Percentiles rank a stretch among this genome's conserved stretches.
Conservation (phyloP, 257 asterid genomes). For the Lycium ferocissimum region DNA sequence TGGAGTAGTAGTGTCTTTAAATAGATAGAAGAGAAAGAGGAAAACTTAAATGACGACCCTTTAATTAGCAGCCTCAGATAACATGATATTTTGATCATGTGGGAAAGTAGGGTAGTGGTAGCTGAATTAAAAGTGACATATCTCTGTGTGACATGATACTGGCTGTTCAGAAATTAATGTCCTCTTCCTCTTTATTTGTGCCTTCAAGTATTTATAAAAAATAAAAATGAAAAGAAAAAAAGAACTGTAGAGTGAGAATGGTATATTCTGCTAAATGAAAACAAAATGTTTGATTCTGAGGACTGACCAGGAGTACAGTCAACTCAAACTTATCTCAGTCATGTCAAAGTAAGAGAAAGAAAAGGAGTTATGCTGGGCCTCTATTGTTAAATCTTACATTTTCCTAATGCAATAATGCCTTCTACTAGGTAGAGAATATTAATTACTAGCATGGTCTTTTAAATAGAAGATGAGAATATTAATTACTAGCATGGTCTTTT, state of each 20-base stretch:
- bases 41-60: background rate
- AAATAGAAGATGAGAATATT: too few species aligned
- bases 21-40: background rate
- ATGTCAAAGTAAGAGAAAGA: background rate
- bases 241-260: background rate
- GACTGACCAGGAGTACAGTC: background rate
- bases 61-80: background rate
- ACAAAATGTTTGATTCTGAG: background rate
- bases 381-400: too few species aligned
- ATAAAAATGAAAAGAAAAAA: too few species aligned
- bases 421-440: too few species aligned
- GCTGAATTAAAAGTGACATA: background rate
- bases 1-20: background rate
- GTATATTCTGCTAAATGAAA: background rate
- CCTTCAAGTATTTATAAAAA: background rate
- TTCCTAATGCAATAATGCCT: background rate
- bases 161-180: conserved; percentile 20
- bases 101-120: background rate
- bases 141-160: conserved; percentile 26
- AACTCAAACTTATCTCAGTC: background rate
- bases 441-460: too few species aligned
- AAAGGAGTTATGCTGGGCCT: background rate
- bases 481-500: too few species aligned
- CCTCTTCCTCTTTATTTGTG: background rate
- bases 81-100: background rate